Conservation (phyloP, 805 yeast species). For the Jamesozyma piceae region DNA sequence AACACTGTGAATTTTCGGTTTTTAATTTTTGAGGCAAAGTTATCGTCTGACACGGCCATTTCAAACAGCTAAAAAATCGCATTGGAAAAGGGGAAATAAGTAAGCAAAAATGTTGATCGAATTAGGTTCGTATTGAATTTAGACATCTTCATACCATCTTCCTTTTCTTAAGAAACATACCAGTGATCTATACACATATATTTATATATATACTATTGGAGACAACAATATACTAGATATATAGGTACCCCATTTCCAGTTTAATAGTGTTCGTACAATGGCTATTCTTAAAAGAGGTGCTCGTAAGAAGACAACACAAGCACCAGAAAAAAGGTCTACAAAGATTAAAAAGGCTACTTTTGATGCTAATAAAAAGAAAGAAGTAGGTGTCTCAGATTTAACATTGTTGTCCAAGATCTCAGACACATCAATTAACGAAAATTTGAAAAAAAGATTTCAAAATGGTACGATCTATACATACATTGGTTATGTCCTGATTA, state of each 20-base stretch:
- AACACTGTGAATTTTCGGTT: too few species aligned
- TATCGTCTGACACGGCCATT: background rate
- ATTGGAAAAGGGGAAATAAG: background rate
- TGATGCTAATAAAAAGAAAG: conserved; percentile 80
- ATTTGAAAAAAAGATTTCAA: conserved; percentile 78
- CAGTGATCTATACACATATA: too few species aligned
- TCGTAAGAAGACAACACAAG: conserved; percentile 43
- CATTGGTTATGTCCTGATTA: conserved; percentile 88
- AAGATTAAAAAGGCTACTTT: conserved; percentile 81
- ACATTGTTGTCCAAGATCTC: conserved; percentile 81
- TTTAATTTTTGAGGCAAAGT: too few species aligned
- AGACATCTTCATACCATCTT: background rate
- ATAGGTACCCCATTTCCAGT: background rate
- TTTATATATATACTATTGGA: background rate
- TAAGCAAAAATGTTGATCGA: background rate
- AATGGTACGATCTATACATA: conserved; percentile 87
- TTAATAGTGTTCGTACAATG: conserved; percentile 33
- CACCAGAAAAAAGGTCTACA: conserved; percentile 45
- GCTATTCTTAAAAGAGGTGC: conserved; percentile 72
- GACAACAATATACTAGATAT: background rate
- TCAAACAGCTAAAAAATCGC: background rate
- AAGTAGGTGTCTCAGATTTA: conserved; percentile 96
- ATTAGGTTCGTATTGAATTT: background rate
- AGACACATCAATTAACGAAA: conserved; percentile 88
- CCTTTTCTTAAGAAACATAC: too few species aligned